Evolutionary conservation across 179 eudicot genomes (phyloP).

Genomic region (Amaranthus tricolor): DNA sequence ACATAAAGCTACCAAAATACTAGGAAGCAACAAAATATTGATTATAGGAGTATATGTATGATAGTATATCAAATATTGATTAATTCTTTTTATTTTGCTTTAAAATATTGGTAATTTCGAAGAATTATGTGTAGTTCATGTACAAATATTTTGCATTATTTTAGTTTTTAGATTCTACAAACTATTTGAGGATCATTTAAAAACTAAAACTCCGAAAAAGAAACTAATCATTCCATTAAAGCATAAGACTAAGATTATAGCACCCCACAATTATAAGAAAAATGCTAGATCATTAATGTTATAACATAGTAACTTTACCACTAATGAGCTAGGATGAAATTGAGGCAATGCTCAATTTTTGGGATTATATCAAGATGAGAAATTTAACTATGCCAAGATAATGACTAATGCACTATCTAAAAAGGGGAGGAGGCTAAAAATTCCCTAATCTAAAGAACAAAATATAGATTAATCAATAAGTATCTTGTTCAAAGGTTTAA

Average conservation of each 20-base stretch:
- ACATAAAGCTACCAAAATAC: too few relatives aligned
- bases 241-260: too few relatives aligned
- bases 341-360: not conserved
- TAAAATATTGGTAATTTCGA: too few relatives aligned
- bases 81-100: too few relatives aligned
- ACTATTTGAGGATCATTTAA: conserved; percentile 11
- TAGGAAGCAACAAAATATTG: too few relatives aligned
- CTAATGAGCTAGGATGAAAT: not conserved
- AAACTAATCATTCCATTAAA: too few relatives aligned
- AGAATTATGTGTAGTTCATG: too few relatives aligned
- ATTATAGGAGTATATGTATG: too few relatives aligned
- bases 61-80: too few relatives aligned
- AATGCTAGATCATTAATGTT: not conserved
- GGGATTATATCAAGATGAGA: not conserved
- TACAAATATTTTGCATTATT: too few relatives aligned
- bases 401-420: conserved; percentile 3
- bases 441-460: conserved; percentile 8
- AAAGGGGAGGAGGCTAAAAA: not conserved
- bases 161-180: not conserved
- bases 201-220: not conserved
- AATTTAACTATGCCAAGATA: not conserved
- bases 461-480: conserved; percentile 6
- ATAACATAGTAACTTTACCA: not conserved
- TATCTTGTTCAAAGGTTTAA: conserved; percentile 17
- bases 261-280: too few relatives aligned